Conservation (phyloP, 345 rosid genomes). For the Arabis hirsuta region DNA sequence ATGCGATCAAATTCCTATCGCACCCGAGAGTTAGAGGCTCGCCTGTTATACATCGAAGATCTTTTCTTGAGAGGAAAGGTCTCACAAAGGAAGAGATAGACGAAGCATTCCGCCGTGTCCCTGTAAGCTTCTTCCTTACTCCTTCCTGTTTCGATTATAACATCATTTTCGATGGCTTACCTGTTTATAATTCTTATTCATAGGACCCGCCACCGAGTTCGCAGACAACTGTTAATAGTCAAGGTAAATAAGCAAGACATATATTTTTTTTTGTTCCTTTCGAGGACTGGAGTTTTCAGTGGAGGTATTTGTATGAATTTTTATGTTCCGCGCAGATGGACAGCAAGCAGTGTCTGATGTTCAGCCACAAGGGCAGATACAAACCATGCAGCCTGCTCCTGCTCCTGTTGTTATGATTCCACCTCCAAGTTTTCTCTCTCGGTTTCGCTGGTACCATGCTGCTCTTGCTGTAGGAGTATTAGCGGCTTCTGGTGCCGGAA, state of each 20-base stretch:
- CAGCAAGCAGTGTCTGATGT: conserved; percentile 56
- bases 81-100: conserved; percentile 96
- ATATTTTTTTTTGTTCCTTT: conserved; percentile 31
- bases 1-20: conserved; percentile 94
- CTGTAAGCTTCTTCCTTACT: conserved; percentile 54
- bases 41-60: conserved; percentile 85
- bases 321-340: conserved; percentile 52
- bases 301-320: conserved; percentile 30
- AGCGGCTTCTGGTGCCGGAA: conserved; percentile 90
- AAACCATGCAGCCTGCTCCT: conserved; percentile 69
- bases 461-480: conserved; percentile 71
- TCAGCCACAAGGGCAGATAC: conserved; percentile 60
- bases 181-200: conserved; percentile 31
- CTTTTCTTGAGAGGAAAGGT: conserved; percentile 96
- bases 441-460: conserved; percentile 89
- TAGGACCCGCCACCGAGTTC: conserved; percentile 88
- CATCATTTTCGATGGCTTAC: conserved; percentile 8
- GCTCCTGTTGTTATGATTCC: conserved; percentile 55
- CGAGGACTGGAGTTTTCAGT: conserved; percentile 8
- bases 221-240: conserved; percentile 56
- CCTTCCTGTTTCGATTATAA: neutral
- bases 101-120: conserved; percentile 94
- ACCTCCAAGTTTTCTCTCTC: conserved; percentile 43
- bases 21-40: conserved; percentile 95
- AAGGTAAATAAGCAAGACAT: conserved; percentile 52